Evolutionary conservation across 2,329 filamentous ascomycete species (phyloP).

Genomic region (Mycosphaerella sp.): DNA sequence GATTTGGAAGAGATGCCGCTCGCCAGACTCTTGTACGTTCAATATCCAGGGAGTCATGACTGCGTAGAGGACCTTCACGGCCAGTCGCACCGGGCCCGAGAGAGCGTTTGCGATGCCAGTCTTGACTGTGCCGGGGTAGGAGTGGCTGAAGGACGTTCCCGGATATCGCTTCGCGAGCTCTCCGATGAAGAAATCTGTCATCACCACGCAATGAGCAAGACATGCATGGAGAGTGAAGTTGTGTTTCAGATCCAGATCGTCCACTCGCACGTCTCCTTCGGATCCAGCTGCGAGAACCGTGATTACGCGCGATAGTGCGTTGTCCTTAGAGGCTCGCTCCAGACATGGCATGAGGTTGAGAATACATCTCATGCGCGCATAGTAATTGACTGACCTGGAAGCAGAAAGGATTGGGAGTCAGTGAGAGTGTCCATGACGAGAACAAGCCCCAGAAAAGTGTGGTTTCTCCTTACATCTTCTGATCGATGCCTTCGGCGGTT

Average conservation of each 20-base stretch:
- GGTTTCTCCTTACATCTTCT: conserved; percentile 32
- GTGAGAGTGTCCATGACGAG: too few species aligned
- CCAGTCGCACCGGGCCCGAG: conserved; percentile 30
- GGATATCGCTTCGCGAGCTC: conserved; percentile 44
- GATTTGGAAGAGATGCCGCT: conserved; percentile 42
- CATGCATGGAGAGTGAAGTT: conserved; percentile 34
- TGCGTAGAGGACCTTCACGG: conserved; percentile 33
- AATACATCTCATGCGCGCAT: conserved; percentile 53
- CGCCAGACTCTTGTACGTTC: conserved; percentile 39
- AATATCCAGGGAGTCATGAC: conserved; percentile 36
- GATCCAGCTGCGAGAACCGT: conserved; percentile 49
- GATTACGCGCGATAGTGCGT: conserved; percentile 48
- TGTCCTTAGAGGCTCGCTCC: conserved; percentile 34
- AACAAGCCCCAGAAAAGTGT: too few species aligned
- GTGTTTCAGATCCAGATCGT: conserved; percentile 43
- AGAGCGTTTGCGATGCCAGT: conserved; percentile 40
- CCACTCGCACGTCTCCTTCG: conserved; percentile 45
- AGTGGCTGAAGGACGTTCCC: conserved; percentile 45
- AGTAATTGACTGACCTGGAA: conserved; percentile 44
- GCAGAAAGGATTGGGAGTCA: too few species aligned
- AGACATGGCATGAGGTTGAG: conserved; percentile 53
- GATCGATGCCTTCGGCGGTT: conserved; percentile 52
- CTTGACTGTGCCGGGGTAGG: conserved; percentile 44
- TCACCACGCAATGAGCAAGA: conserved; percentile 41
- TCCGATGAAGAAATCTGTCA: conserved; percentile 48